Percentiles rank a stretch among this genome's conserved stretches.
Evolutionary conservation across 352 stramenopile genomes (phyloP).

Genomic region (Globisporangium splendens): DNA sequence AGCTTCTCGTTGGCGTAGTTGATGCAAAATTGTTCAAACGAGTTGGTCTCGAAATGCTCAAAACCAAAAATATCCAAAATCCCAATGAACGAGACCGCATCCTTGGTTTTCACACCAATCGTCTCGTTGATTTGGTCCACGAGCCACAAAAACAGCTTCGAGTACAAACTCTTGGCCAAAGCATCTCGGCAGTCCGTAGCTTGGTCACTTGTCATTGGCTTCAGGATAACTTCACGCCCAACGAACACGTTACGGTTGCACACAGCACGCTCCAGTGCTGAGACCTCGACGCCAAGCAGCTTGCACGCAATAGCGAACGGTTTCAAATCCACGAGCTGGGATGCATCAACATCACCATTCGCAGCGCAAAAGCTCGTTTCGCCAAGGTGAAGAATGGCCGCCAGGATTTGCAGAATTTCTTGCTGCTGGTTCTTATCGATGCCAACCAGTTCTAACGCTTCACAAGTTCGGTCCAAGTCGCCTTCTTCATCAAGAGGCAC

Average conservation of each 20-base stretch:
- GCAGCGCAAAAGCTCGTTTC: slow-evolving; percentile 84
- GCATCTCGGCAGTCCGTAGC: slow-evolving; percentile 89
- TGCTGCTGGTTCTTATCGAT: slow-evolving; percentile 76
- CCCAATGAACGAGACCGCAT: slow-evolving; percentile 79
- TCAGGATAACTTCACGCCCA: slow-evolving; percentile 72
- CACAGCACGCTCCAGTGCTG: slow-evolving; percentile 58
- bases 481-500: slow-evolving; percentile 56
- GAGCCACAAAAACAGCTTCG: slow-evolving; percentile 95
- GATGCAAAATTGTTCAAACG: slow-evolving; percentile 82
- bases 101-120: slow-evolving; percentile 63
- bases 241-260: slow-evolving; percentile 85
- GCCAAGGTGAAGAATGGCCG: slow-evolving; percentile 89
- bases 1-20: too few relatives aligned
- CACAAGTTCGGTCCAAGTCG: slow-evolving; percentile 63
- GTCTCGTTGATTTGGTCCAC: slow-evolving; percentile 93
- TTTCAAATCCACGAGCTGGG: slow-evolving; percentile 51
- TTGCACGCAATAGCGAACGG: slow-evolving; percentile 55
- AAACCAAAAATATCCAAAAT: slow-evolving; percentile 94
- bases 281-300: slow-evolving; percentile 53
- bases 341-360: slow-evolving; percentile 78
- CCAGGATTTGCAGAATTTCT: slow-evolving; percentile 89
- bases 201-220: slow-evolving; percentile 84
- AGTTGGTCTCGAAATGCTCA: slow-evolving; percentile 90
- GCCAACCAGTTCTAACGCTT: slow-evolving; percentile 88
- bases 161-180: slow-evolving; percentile 93